Evolutionary conservation across 495 filamentous ascomycete species (phyloP).

Genomic region (Gamarada debralockiae): DNA sequence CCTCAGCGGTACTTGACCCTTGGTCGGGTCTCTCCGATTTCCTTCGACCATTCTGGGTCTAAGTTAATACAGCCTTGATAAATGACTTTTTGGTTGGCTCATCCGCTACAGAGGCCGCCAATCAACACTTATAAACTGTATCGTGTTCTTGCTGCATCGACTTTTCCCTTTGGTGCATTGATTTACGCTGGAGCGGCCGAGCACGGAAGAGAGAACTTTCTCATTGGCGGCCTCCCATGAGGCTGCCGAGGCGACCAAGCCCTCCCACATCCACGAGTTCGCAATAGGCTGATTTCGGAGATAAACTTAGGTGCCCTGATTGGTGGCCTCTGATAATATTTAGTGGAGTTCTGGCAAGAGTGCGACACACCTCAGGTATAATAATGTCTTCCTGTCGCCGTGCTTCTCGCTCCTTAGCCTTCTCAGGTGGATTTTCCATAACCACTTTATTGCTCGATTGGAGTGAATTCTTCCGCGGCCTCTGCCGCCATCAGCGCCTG

Average conservation of each 20-base stretch:
- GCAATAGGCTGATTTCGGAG: background rate
- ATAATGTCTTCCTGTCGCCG: background rate
- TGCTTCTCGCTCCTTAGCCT: background rate
- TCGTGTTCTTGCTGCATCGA: no score
- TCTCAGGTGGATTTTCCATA: background rate
- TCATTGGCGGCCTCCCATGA: constrained; percentile 5
- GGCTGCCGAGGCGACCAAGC: background rate
- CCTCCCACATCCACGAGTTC: background rate
- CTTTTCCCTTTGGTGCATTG: no score
- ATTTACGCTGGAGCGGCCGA: no score
- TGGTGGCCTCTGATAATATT: background rate
- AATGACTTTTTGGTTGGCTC: no score
- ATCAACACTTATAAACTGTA: no score
- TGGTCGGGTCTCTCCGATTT: no score
- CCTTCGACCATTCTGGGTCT: no score
- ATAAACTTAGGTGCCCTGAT: constrained; percentile 1
- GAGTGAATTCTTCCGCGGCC: background rate
- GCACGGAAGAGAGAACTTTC: background rate
- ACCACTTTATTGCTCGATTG: background rate
- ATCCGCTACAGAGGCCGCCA: no score
- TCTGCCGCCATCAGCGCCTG: constrained; percentile 4
- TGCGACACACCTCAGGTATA: no score
- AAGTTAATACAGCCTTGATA: no score
- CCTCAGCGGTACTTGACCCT: no score
- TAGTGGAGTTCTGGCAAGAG: background rate